Evolutionary conservation across 2,329 filamentous ascomycete genomes (phyloP).

Genomic region (Metarhizium rileyi): DNA sequence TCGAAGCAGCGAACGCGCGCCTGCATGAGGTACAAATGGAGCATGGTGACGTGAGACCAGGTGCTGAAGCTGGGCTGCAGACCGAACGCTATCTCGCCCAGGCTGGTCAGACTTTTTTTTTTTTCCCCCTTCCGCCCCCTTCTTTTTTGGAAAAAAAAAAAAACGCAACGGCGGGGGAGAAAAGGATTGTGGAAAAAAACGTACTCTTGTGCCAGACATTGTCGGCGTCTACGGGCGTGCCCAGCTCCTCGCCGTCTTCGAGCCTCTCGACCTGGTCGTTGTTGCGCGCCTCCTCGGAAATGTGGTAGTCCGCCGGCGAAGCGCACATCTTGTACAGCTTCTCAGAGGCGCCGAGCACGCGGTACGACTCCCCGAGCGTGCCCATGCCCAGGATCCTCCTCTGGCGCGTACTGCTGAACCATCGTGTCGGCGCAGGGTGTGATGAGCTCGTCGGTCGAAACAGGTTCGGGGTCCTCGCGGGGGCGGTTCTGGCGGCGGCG

Average conservation of each 20-base stretch:
- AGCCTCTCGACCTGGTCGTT: constrained; percentile 60
- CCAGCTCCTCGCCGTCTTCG: constrained; percentile 73
- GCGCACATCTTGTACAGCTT: constrained; percentile 68
- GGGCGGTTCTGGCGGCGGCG: constrained; percentile 16
- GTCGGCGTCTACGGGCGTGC: constrained; percentile 27
- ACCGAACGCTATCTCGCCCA: constrained; percentile 68
- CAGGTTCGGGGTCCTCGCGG: constrained; percentile 12
- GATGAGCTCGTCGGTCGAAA: background rate
- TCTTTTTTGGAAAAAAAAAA: background rate
- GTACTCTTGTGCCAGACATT: constrained; percentile 67
- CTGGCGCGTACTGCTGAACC: constrained; percentile 26
- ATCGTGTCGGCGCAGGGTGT: constrained; percentile 15
- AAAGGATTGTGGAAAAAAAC: no score
- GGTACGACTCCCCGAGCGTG: constrained; percentile 45
- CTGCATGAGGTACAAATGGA: constrained; percentile 89
- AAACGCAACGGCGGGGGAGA: no score
- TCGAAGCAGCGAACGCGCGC: constrained; percentile 75
- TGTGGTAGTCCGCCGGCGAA: constrained; percentile 63
- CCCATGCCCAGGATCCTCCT: constrained; percentile 25
- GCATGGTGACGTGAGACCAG: constrained; percentile 92
- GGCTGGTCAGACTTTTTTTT: no score
- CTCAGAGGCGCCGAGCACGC: constrained; percentile 71
- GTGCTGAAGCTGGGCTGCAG: constrained; percentile 84
- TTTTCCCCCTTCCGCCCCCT: background rate
- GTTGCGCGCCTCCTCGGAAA: constrained; percentile 57